Evolutionary conservation across 176 grass and related monocot genomes (phyloP).

Genomic region (Thalia dealbata): DNA sequence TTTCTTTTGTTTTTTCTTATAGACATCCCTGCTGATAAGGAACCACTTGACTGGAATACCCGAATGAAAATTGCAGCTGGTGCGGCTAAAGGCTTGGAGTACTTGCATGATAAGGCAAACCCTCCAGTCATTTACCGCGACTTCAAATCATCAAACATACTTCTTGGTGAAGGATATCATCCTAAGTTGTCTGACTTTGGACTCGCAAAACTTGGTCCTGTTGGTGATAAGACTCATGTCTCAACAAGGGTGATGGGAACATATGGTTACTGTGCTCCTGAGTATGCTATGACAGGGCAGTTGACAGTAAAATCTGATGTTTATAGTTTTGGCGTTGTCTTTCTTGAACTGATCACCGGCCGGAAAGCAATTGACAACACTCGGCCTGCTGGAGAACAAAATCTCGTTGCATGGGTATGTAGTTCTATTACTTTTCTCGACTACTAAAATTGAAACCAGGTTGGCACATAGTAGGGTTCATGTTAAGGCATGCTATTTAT

Average conservation of each 20-base stretch:
- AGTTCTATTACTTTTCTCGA: background rate
- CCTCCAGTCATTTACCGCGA: conserved; percentile 96
- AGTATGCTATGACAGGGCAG: conserved; percentile 99
- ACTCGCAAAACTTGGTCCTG: conserved; percentile 97
- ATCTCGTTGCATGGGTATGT: conserved; percentile 92
- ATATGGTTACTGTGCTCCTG: conserved; percentile 96
- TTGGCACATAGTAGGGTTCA: background rate
- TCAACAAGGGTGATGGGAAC: conserved; percentile 99
- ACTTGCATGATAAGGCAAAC: conserved; percentile 86
- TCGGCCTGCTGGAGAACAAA: conserved; percentile 54
- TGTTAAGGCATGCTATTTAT: background rate
- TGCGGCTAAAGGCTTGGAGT: conserved; percentile 89
- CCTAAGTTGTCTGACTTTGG: conserved; percentile 96
- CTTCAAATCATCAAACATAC: conserved; percentile 98
- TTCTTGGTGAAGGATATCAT: conserved; percentile 67
- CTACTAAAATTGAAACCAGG: background rate
- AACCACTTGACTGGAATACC: conserved; percentile 86
- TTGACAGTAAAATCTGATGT: conserved; percentile 93
- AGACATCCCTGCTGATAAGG: conserved; percentile 61
- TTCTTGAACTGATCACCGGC: conserved; percentile 92
- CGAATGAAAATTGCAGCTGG: conserved; percentile 93
- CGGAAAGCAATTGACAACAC: conserved; percentile 81
- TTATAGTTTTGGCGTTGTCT: conserved; percentile 98
- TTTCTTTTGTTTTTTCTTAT: conserved; percentile 7
- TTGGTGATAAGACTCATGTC: conserved; percentile 94